Conservation (phyloP, 176 grass and related monocot species). For the Saccharum officinarum region DNA sequence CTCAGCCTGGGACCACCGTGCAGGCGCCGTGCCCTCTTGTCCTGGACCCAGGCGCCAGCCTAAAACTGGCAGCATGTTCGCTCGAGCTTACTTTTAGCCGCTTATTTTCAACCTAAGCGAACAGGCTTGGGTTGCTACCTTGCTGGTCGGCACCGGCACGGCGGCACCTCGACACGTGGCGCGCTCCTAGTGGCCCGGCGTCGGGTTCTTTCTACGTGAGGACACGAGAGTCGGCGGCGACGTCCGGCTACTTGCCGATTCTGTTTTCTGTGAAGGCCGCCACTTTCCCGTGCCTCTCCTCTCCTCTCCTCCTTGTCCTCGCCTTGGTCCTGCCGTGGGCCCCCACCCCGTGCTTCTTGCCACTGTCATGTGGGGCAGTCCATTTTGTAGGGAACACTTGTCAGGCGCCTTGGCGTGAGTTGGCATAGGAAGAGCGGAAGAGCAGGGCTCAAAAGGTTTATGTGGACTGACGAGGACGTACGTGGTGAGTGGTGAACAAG, state of each 20-base stretch:
- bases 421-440: no score
- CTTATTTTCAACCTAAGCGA: no score
- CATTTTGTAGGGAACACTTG: not conserved
- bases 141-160: no score
- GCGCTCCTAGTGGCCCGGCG: not conserved
- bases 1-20: no score
- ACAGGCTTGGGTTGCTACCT: no score
- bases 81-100: no score
- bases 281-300: not conserved
- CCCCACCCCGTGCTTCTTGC: no score
- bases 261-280: not conserved
- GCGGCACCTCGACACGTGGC: constrained; percentile 23
- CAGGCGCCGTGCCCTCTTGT: no score
- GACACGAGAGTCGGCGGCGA: not conserved
- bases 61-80: no score
- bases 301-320: no score
- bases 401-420: not conserved
- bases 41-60: no score
- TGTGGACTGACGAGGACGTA: not conserved
- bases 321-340: no score
- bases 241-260: constrained; percentile 21
- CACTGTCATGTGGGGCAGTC: not conserved
- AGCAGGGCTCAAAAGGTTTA: not conserved
- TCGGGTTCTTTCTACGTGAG: constrained; percentile 14
- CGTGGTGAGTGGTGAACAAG: not conserved